Conservation (phyloP, 2,329 filamentous ascomycete species). For the Fusarium napiforme region DNA sequence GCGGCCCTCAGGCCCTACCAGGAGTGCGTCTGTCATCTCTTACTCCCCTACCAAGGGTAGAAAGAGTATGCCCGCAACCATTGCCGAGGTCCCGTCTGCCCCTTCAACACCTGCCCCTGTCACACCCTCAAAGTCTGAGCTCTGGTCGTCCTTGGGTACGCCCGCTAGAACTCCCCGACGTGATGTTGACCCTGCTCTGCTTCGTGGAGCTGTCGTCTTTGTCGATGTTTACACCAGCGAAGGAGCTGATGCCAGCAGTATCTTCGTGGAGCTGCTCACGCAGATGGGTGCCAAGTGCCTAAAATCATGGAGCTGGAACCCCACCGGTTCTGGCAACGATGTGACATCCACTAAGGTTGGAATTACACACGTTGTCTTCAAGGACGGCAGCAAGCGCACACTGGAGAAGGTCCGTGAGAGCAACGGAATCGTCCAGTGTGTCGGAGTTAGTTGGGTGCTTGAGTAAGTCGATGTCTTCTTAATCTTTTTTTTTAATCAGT, state of each 20-base stretch:
- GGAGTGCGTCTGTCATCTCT: slow-evolving; percentile 64
- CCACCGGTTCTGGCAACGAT: slow-evolving; percentile 53
- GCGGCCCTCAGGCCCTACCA: slow-evolving; percentile 56
- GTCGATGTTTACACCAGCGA: slow-evolving; percentile 87
- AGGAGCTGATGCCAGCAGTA: slow-evolving; percentile 81
- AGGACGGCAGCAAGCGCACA: slow-evolving; percentile 84
- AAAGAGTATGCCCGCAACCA: slow-evolving; percentile 39
- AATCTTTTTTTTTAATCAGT: background rate
- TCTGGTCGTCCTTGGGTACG: slow-evolving; percentile 66
- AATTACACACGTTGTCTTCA: slow-evolving; percentile 91
- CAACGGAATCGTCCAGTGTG: slow-evolving; percentile 81
- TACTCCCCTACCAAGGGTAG: slow-evolving; percentile 63
- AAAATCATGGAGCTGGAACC: slow-evolving; percentile 80
- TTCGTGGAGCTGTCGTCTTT: slow-evolving; percentile 80
- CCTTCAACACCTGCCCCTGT: slow-evolving; percentile 49
- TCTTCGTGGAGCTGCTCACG: slow-evolving; percentile 81
- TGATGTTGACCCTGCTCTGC: slow-evolving; percentile 63
- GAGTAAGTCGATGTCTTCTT: slow-evolving; percentile 69
- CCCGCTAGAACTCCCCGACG: slow-evolving; percentile 67
- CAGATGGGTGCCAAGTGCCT: slow-evolving; percentile 86
- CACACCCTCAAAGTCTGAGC: slow-evolving; percentile 60
- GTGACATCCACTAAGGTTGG: slow-evolving; percentile 66
- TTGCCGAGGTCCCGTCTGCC: slow-evolving; percentile 38
- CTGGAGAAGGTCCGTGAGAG: slow-evolving; percentile 82
- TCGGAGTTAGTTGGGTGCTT: slow-evolving; percentile 88